Evolutionary conservation across 768 basidiomycete genomes (phyloP).

Genomic region (Naganishia onofrii): DNA sequence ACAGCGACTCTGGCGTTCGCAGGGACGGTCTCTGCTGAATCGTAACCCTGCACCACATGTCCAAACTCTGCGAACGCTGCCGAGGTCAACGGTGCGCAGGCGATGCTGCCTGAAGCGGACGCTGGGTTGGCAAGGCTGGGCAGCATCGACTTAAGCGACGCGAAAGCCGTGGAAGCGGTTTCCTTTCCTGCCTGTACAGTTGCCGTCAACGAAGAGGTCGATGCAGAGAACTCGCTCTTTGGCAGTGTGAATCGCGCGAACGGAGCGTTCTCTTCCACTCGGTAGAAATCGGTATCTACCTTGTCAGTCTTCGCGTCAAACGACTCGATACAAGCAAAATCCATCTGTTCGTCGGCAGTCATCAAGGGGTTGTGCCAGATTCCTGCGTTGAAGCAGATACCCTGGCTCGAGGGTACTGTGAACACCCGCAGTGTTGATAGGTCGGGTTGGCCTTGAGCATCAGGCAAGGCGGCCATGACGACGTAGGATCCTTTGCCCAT

Average conservation of each 20-base stretch:
- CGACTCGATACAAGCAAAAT: conserved; percentile 19
- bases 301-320: conserved; percentile 9
- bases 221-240: neutral
- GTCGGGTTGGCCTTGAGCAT: conserved; percentile 72
- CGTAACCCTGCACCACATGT: conserved; percentile 79
- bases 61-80: conserved; percentile 84
- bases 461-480: conserved; percentile 81
- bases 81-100: conserved; percentile 63
- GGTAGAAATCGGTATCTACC: conserved; percentile 20
- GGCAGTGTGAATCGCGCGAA: conserved; percentile 16
- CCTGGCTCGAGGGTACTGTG: conserved; percentile 73
- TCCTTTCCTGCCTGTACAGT: conserved; percentile 9
- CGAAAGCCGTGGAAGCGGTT: conserved; percentile 10
- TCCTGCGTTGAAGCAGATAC: conserved; percentile 75
- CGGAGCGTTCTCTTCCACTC: neutral
- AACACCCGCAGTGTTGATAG: conserved; percentile 74
- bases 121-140: conserved; percentile 10
- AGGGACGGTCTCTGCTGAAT: conserved; percentile 9
- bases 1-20: conserved; percentile 62
- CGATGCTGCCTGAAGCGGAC: conserved; percentile 38
- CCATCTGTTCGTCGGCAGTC: conserved; percentile 41
- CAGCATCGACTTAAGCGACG: conserved; percentile 26
- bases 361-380: conserved; percentile 66
- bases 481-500: conserved; percentile 61
- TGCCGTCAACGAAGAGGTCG: neutral